Conservation (phyloP, 2,329 filamentous ascomycete species). For the Talaromyces piceae region DNA sequence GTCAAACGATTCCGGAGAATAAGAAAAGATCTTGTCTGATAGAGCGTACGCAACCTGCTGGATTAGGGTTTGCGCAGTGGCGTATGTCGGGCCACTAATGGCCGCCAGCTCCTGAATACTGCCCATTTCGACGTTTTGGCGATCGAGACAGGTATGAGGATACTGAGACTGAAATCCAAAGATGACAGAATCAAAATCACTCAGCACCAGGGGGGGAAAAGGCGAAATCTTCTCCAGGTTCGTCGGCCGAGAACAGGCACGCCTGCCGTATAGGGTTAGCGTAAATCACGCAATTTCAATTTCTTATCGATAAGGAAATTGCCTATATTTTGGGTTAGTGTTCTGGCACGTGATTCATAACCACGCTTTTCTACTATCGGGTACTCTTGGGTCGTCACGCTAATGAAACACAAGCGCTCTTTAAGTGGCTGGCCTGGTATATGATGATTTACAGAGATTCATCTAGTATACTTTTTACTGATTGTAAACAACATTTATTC, state of each 20-base stretch:
- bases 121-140: slow-evolving; percentile 3
- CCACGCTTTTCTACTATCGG: background rate
- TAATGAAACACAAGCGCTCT: too few species aligned
- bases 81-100: slow-evolving; percentile 82
- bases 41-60: slow-evolving; percentile 94
- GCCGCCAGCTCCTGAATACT: slow-evolving; percentile 38
- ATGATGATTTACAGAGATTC: too few species aligned
- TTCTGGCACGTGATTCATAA: background rate
- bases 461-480: too few species aligned
- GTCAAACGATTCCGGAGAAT: slow-evolving; percentile 89
- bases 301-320: slow-evolving; percentile 14
- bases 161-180: background rate
- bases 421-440: too few species aligned
- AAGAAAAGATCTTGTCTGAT: slow-evolving; percentile 95
- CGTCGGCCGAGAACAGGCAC: slow-evolving; percentile 6
- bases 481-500: too few species aligned
- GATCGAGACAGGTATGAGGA: background rate
- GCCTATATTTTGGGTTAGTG: background rate
- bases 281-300: slow-evolving; percentile 14
- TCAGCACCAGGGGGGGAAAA: background rate
- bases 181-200: slow-evolving; percentile 5
- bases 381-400: too few species aligned
- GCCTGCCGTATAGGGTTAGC: slow-evolving; percentile 12
- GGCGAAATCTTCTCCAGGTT: background rate
- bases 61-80: slow-evolving; percentile 85